A percentile compares a stretch with the other conserved stretches of the same genome.
These are phyloP conservation scores for Singerocomus rubriflavus DNA, from an alignment of 1,284 basidiomycete species.

Conservation along the genomic window DNA sequence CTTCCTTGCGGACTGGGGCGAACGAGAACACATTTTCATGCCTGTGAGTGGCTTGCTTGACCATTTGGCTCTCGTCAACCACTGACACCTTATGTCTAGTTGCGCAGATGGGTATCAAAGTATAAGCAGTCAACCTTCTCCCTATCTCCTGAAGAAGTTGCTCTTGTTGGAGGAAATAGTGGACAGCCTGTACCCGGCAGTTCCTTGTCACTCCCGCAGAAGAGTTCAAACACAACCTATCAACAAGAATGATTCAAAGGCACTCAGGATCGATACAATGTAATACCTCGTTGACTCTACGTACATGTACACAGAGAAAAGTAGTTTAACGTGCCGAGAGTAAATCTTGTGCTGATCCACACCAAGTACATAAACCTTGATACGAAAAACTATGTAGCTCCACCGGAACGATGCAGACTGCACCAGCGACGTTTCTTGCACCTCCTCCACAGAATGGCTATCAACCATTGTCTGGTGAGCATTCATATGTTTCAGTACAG, in stretches of 20 bases:
- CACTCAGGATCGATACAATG: background rate
- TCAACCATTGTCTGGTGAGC: conserved; percentile 32
- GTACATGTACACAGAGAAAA: background rate
- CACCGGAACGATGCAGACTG: conserved; percentile 35
- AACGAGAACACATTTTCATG: conserved; percentile 66
- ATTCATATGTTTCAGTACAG: conserved; percentile 1
- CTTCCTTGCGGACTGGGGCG: conserved; percentile 67
- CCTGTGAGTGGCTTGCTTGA: conserved; percentile 44
- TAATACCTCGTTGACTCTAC: background rate
- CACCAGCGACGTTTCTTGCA: conserved; percentile 19
- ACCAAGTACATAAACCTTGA: conserved; percentile 31
- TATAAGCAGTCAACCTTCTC: conserved; percentile 44
- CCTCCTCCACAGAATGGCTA: conserved; percentile 29
- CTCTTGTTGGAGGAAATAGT: conserved; percentile 19
- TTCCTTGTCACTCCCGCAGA: conserved; percentile 1
- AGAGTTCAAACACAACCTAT: conserved; percentile 1
- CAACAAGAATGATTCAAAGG: background rate
- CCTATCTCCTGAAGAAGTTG: conserved; percentile 47
- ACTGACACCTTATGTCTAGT: conserved; percentile 27
- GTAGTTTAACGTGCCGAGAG: background rate
- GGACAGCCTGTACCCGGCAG: background rate
- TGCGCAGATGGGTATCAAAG: conserved; percentile 45
- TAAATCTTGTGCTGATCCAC: background rate
- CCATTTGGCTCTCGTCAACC: background rate
- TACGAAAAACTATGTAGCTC: conserved; percentile 35